Conservation (phyloP, 805 yeast species). For the Saccharomycopsis sp. region DNA sequence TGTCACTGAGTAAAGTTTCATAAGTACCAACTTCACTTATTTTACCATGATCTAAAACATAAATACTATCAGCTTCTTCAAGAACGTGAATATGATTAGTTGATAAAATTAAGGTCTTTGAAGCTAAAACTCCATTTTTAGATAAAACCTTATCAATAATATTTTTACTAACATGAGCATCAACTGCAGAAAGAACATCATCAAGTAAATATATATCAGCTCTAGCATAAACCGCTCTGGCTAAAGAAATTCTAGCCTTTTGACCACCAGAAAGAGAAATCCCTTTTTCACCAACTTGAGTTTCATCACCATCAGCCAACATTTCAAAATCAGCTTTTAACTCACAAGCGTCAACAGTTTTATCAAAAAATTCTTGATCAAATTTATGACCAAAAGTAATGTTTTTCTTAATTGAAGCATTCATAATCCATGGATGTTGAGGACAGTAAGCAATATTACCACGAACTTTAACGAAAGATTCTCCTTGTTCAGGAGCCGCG, state of each 20-base stretch:
- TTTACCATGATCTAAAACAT: constrained; percentile 42
- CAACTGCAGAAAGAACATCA: constrained; percentile 63
- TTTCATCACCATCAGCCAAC: constrained; percentile 42
- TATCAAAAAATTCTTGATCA: constrained; percentile 31
- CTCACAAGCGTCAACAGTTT: constrained; percentile 40
- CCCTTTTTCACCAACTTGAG: constrained; percentile 52
- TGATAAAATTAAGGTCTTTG: constrained; percentile 45
- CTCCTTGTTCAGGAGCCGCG: constrained; percentile 19
- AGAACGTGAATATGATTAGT: constrained; percentile 50
- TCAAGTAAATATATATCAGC: constrained; percentile 51
- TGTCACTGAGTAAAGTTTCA: constrained; percentile 31
- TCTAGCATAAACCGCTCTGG: constrained; percentile 58
- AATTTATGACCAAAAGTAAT: constrained; percentile 39
- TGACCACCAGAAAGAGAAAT: constrained; percentile 54
- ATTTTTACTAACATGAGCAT: constrained; percentile 54
- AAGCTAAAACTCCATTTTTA: constrained; percentile 34
- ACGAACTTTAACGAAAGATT: constrained; percentile 20
- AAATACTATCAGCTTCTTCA: constrained; percentile 48
- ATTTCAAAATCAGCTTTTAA: constrained; percentile 36
- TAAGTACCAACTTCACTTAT: constrained; percentile 53
- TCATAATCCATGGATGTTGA: constrained; percentile 47
- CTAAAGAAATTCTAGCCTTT: constrained; percentile 52
- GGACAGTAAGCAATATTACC: constrained; percentile 52
- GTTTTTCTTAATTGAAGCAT: constrained; percentile 39
- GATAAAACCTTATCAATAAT: constrained; percentile 41